phyloP scores from a whole-genome alignment of 495 filamentous ascomycete species.

The Penicillium soppii region DNA sequence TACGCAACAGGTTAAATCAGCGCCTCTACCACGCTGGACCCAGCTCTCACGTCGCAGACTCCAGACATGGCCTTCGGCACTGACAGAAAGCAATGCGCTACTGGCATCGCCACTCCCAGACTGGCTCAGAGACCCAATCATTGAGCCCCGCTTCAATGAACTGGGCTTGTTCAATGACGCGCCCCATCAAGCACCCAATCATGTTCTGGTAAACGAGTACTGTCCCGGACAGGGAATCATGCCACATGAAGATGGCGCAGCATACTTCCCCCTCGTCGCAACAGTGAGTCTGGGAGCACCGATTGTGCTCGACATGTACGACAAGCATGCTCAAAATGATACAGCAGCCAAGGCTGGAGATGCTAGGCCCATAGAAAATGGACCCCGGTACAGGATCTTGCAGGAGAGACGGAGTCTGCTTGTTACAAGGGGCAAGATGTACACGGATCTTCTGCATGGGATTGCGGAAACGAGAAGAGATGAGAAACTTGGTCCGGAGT shows the following conservation, averaged over 20 bases:
- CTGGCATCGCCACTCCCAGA: constrained; percentile 69
- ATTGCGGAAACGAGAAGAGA: constrained; percentile 64
- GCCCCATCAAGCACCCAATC: constrained; percentile 78
- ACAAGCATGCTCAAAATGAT: constrained; percentile 45
- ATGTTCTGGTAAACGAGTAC: constrained; percentile 95
- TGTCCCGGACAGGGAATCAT: constrained; percentile 86
- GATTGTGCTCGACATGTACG: constrained; percentile 76
- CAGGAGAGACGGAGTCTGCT: constrained; percentile 85
- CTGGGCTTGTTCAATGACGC: constrained; percentile 65
- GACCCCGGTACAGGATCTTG: constrained; percentile 65
- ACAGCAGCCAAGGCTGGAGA: constrained; percentile 2
- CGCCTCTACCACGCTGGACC: constrained; percentile 80
- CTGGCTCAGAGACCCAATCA: constrained; percentile 73
- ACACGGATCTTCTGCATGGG: constrained; percentile 74
- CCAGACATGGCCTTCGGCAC: constrained; percentile 83
- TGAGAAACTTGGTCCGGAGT: constrained; percentile 55
- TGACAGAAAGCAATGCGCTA: constrained; percentile 71
- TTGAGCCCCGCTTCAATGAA: constrained; percentile 58
- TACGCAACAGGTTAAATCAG: constrained; percentile 41
- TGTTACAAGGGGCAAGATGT: constrained; percentile 66
- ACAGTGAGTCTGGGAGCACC: constrained; percentile 81
- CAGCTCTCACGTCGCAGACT: constrained; percentile 81
- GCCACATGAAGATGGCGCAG: constrained; percentile 89
- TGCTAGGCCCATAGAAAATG: constrained; percentile 10
- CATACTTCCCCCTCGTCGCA: constrained; percentile 84